Evolutionary conservation across 305 asterid genomes (phyloP).

Genomic region (Rubia peregrina): DNA sequence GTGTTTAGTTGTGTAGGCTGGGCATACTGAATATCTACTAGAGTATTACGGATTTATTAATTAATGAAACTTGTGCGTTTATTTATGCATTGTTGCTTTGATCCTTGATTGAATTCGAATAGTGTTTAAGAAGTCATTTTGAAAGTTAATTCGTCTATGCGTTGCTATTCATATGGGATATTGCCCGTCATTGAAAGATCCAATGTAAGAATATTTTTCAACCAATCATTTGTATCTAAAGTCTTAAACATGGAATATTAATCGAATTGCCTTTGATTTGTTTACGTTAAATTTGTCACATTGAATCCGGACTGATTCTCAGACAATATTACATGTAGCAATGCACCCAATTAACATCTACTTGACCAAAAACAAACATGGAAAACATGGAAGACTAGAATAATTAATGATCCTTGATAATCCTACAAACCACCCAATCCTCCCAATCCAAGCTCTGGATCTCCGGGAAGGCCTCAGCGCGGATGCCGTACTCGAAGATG

Average conservation of each 20-base stretch:
- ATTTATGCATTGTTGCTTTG: neutral
- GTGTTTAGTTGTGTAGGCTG: conserved; percentile 10
- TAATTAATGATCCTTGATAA: neutral
- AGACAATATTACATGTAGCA: too few species aligned
- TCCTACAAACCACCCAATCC: neutral
- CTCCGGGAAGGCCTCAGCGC: neutral
- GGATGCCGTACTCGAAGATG: neutral
- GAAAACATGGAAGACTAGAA: too few species aligned
- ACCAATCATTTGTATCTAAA: neutral
- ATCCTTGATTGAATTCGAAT: neutral
- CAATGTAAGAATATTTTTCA: neutral
- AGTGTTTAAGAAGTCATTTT: neutral
- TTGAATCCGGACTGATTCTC: too few species aligned
- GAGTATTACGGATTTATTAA: neutral
- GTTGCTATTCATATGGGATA: neutral
- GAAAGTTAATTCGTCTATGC: too few species aligned
- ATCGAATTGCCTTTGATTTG: too few species aligned
- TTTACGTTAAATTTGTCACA: too few species aligned
- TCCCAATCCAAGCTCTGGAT: neutral
- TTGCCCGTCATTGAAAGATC: neutral
- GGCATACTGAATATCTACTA: neutral
- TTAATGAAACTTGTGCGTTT: neutral
- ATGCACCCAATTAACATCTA: too few species aligned
- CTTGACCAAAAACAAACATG: too few species aligned
- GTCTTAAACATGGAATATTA: too few species aligned